Evolutionary conservation across 2,329 filamentous ascomycete species (phyloP).

Genomic region (Alternaria angustiovoidea): DNA sequence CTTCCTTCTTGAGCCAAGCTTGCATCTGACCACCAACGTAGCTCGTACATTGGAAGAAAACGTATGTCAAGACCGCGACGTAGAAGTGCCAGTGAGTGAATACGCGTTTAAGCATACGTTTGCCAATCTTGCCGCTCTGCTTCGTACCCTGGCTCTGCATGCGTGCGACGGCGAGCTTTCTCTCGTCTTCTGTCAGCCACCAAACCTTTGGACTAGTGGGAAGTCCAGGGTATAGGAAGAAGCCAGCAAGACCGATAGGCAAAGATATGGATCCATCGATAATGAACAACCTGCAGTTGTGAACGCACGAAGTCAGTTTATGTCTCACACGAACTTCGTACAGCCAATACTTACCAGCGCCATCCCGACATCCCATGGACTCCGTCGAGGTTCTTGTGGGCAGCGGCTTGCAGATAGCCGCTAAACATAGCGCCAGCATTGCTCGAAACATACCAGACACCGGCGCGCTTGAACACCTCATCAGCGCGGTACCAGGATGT

Average conservation of each 20-base stretch:
- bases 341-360: constrained; percentile 39
- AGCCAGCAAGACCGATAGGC: constrained; percentile 62
- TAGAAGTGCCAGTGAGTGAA: constrained; percentile 59
- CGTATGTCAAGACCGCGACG: constrained; percentile 57
- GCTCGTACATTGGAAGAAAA: constrained; percentile 40
- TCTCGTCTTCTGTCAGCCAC: constrained; percentile 53
- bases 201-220: constrained; percentile 58
- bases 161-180: constrained; percentile 31
- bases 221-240: constrained; percentile 60
- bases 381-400: constrained; percentile 60
- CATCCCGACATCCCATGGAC: constrained; percentile 50
- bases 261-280: constrained; percentile 64
- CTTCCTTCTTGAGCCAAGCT: constrained; percentile 59
- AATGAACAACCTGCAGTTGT: constrained; percentile 58
- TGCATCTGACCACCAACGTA: constrained; percentile 59
- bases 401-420: constrained; percentile 62
- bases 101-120: constrained; percentile 56
- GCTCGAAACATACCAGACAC: constrained; percentile 60
- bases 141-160: constrained; percentile 35
- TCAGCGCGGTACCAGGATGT: constrained; percentile 51
- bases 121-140: constrained; percentile 49
- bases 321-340: not conserved
- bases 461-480: constrained; percentile 61
- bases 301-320: not conserved
- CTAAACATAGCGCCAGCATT: constrained; percentile 61